Percentiles rank a stretch among this genome's conserved stretches.
Conservation (phyloP, 305 asterid species). For the Caryopteris hybrid region DNA sequence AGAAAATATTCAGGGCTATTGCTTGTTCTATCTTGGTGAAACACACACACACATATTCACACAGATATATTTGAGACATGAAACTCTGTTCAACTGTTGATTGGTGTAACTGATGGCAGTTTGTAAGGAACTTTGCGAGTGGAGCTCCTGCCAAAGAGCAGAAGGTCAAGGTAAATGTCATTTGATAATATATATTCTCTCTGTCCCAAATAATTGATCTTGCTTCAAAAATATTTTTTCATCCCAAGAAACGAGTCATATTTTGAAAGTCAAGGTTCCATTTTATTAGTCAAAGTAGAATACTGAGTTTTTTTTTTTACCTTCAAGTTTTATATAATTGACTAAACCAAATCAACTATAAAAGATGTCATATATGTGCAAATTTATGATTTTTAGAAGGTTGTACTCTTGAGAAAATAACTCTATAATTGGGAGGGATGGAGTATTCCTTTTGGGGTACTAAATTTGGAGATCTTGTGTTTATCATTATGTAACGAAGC, state of each 20-base stretch:
- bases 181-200: not conserved
- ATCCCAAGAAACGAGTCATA: too few relatives aligned
- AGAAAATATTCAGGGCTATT: not conserved
- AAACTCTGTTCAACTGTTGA: constrained; percentile 3
- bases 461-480: not conserved
- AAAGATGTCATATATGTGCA: too few relatives aligned
- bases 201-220: too few relatives aligned
- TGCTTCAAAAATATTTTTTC: too few relatives aligned
- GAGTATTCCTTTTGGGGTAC: not conserved
- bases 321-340: too few relatives aligned
- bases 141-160: constrained; percentile 50
- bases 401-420: too few relatives aligned
- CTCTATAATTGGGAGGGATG: too few relatives aligned
- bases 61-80: not conserved
- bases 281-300: too few relatives aligned
- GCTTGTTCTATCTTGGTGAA: not conserved
- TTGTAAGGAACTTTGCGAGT: constrained; percentile 55
- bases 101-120: constrained; percentile 37
- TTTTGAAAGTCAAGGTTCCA: too few relatives aligned
- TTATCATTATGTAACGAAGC: not conserved
- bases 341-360: too few relatives aligned
- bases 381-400: too few relatives aligned
- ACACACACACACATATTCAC: not conserved
- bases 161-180: constrained; percentile 63
- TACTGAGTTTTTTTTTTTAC: too few relatives aligned